A percentile compares a stretch with the other conserved stretches of the same genome.
phyloP scores from a whole-genome alignment of 2,329 filamentous ascomycete species.

The Metarhizium humberi region DNA sequence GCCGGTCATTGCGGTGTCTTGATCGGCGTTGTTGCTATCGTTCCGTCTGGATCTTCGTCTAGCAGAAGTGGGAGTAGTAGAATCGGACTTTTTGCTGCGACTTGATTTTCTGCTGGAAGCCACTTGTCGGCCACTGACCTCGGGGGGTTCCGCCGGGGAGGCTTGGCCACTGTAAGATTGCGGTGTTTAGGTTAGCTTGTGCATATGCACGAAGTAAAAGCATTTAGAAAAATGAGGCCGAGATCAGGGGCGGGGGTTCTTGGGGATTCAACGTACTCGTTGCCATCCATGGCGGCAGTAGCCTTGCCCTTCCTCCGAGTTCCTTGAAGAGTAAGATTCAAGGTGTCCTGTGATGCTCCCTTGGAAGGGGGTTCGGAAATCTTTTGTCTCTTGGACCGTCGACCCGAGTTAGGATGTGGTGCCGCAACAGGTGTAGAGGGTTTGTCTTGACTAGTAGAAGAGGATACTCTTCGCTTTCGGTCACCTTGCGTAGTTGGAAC shows the following conservation, averaged over 20 bases:
- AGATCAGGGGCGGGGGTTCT: background rate
- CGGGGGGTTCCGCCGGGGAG: constrained; percentile 54
- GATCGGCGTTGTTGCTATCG: constrained; percentile 39
- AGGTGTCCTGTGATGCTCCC: constrained; percentile 18
- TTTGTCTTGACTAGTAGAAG: constrained; percentile 32
- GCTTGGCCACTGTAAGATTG: constrained; percentile 14
- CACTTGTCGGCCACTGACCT: constrained; percentile 47
- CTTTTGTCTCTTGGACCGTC: constrained; percentile 65
- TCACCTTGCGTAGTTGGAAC: constrained; percentile 35
- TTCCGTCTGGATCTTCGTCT: constrained; percentile 45
- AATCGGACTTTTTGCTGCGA: constrained; percentile 55
- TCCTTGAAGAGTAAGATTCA: constrained; percentile 24
- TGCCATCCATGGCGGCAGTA: constrained; percentile 60
- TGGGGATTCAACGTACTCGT: constrained; percentile 43
- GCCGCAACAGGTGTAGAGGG: constrained; percentile 25
- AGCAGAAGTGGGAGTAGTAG: constrained; percentile 32
- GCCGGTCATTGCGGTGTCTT: constrained; percentile 64
- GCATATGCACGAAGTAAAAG: background rate
- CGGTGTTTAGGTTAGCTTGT: constrained; percentile 6
- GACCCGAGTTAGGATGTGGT: constrained; percentile 30
- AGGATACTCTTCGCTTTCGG: constrained; percentile 69
- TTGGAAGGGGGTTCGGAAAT: constrained; percentile 39
- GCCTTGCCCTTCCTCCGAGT: constrained; percentile 53
- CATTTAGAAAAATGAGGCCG: background rate
- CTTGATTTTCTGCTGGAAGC: constrained; percentile 65